A percentile compares a stretch with the other conserved stretches of the same genome.
Conservation (phyloP, 495 filamentous ascomycete species). For the Trichodelitschia bisporula region DNA sequence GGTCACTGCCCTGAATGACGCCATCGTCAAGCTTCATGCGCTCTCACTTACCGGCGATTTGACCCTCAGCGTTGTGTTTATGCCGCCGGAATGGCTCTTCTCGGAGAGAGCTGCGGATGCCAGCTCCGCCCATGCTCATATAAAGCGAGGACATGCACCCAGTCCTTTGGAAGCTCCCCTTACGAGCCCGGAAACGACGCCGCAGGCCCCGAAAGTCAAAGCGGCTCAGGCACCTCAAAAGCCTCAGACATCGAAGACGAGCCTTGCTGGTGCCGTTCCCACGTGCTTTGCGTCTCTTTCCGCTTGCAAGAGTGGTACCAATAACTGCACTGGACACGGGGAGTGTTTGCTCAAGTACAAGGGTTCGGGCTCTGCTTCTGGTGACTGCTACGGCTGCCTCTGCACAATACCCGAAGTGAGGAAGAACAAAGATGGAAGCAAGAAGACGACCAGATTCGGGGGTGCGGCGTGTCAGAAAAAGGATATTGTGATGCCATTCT, state of each 20-base stretch:
- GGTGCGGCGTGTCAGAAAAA: slow-evolving; percentile 78
- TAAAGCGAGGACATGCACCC: no score
- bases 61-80: no score
- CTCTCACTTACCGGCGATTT: no score
- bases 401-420: slow-evolving; percentile 29
- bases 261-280: slow-evolving; percentile 8
- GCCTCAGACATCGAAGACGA: slow-evolving; percentile 1
- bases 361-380: no score
- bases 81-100: neutral
- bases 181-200: slow-evolving; percentile 3
- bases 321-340: slow-evolving; percentile 9
- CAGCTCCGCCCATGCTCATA: neutral
- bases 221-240: slow-evolving; percentile 1
- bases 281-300: slow-evolving; percentile 5
- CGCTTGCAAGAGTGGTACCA: slow-evolving; percentile 4
- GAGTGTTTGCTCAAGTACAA: slow-evolving; percentile 20
- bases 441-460: slow-evolving; percentile 41
- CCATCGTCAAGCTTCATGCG: no score
- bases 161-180: slow-evolving; percentile 9
- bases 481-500: slow-evolving; percentile 71
- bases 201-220: neutral
- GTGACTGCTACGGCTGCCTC: slow-evolving; percentile 46
- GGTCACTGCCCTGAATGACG: no score
- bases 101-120: neutral
- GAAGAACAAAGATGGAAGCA: slow-evolving; percentile 20